phyloP scores from a whole-genome alignment of 352 stramenopile species.

The Sclerospora graminicola region DNA sequence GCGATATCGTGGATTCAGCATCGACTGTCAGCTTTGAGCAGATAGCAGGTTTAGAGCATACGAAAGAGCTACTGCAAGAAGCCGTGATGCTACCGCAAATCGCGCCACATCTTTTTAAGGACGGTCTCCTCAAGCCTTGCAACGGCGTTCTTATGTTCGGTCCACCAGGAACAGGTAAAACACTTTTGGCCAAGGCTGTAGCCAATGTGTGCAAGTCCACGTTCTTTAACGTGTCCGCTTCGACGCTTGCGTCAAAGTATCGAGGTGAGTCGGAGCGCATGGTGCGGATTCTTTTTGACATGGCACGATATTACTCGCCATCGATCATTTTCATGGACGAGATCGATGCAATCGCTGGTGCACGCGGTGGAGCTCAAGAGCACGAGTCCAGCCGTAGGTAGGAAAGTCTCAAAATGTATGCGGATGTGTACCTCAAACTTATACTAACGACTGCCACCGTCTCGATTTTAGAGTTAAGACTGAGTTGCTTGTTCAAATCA shows the following conservation, averaged over 20 bases:
- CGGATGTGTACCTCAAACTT: not conserved
- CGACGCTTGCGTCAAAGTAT: constrained; percentile 88
- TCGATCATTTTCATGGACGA: constrained; percentile 99
- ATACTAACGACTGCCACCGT: not conserved
- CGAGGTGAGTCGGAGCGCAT: constrained; percentile 92
- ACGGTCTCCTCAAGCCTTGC: too few species aligned
- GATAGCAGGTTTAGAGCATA: too few species aligned
- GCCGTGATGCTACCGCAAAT: too few species aligned
- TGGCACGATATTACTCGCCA: constrained; percentile 94
- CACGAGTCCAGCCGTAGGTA: constrained; percentile 78
- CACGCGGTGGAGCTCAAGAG: constrained; percentile 56
- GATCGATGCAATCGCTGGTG: constrained; percentile 90
- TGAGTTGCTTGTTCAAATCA: constrained; percentile 97
- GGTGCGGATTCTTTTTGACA: constrained; percentile 96
- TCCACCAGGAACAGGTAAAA: too few species aligned
- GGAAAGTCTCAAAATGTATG: not conserved
- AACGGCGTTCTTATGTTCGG: too few species aligned
- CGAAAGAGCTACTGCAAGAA: too few species aligned
- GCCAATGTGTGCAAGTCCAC: constrained; percentile 94
- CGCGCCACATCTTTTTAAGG: too few species aligned
- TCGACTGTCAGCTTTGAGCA: too few species aligned
- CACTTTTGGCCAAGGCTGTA: too few species aligned
- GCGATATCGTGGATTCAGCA: too few species aligned
- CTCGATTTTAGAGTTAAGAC: constrained; percentile 93
- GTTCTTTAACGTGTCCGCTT: constrained; percentile 96